These are phyloP conservation scores for Populus nigra DNA, from an alignment of 345 rosid genomes.

Conservation along the genomic window DNA sequence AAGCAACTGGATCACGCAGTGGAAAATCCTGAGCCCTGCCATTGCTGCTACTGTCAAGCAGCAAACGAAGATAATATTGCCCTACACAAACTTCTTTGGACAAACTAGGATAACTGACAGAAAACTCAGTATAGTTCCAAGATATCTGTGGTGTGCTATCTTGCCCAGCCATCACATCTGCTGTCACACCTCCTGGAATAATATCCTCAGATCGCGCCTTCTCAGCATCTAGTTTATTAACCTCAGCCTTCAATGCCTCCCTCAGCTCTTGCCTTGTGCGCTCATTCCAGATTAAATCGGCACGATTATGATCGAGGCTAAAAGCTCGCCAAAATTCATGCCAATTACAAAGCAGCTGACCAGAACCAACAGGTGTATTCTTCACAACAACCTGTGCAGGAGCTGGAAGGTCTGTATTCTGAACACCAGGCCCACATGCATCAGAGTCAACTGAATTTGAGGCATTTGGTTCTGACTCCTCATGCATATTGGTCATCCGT, in stretches of 20 bases:
- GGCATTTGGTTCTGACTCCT: constrained; percentile 47
- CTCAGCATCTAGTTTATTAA: constrained; percentile 91
- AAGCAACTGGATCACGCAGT: constrained; percentile 92
- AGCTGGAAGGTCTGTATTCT: constrained; percentile 66
- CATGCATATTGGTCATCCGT: constrained; percentile 37
- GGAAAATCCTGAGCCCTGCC: constrained; percentile 98
- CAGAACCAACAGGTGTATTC: constrained; percentile 89
- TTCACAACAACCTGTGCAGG: constrained; percentile 99
- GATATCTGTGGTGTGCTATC: constrained; percentile 83
- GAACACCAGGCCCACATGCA: constrained; percentile 39
- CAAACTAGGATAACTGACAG: constrained; percentile 83
- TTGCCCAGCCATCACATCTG: constrained; percentile 56
- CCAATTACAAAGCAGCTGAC: constrained; percentile 91
- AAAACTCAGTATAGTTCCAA: constrained; percentile 97
- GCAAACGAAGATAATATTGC: constrained; percentile 92
- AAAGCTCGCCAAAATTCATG: constrained; percentile 98
- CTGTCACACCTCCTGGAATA: constrained; percentile 66
- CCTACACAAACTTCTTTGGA: constrained; percentile 99
- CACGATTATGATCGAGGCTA: constrained; percentile 98
- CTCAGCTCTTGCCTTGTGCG: constrained; percentile 96
- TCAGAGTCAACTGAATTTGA: constrained; percentile 48
- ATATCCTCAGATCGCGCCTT: constrained; percentile 97
- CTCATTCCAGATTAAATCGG: constrained; percentile 98
- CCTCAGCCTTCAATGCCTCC: constrained; percentile 97
- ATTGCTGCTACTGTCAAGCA: constrained; percentile 88